Evolutionary conservation across 331 rosid genomes (phyloP).

Genomic region (Acacia pycnantha): DNA sequence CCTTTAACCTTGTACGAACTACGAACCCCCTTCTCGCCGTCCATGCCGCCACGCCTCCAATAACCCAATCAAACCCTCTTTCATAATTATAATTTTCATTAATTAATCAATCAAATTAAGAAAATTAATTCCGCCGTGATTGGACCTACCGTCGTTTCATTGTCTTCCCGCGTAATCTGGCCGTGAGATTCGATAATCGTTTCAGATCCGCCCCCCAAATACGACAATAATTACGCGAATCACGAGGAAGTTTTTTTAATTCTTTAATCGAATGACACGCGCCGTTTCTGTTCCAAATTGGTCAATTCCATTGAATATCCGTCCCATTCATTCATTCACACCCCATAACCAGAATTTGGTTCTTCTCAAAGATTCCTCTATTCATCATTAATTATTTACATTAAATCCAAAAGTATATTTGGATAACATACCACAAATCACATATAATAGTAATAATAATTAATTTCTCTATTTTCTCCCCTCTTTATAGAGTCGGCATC

Average conservation of each 20-base stretch:
- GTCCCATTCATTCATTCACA: background rate
- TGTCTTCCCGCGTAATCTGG: background rate
- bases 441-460: background rate
- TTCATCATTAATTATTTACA: background rate
- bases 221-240: slow-evolving; percentile 30
- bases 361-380: background rate
- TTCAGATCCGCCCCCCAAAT: slow-evolving; percentile 23
- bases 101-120: background rate
- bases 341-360: background rate
- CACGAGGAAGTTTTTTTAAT: slow-evolving; percentile 23
- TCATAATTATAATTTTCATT: background rate
- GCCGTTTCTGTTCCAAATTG: background rate
- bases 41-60: slow-evolving; percentile 52
- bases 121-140: background rate
- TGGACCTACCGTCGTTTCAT: slow-evolving; percentile 13
- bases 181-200: slow-evolving; percentile 28
- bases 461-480: background rate
- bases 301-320: background rate
- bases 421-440: background rate
- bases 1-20: slow-evolving; percentile 6
- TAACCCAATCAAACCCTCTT: background rate
- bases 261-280: background rate
- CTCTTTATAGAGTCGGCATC: background rate
- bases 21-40: slow-evolving; percentile 47
- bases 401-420: background rate